Percentiles rank a stretch among this genome's conserved stretches.
Evolutionary conservation across 2,329 filamentous ascomycete species (phyloP).

Genomic region (Botrytis aclada): DNA sequence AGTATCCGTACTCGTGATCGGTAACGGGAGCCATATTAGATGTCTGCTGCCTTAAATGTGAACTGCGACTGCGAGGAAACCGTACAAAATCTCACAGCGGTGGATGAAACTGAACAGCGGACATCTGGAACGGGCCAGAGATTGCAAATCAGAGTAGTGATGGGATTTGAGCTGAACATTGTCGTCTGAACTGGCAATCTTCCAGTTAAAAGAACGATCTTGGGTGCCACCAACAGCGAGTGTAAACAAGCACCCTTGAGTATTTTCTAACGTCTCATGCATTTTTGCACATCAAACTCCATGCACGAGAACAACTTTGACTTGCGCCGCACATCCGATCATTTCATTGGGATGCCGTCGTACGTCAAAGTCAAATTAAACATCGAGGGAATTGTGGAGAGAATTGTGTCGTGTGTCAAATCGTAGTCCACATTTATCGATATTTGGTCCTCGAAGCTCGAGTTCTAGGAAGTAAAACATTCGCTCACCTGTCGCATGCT

Average conservation of each 20-base stretch:
- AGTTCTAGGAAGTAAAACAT: not conserved
- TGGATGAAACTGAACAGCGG: not conserved
- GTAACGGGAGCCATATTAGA: not conserved
- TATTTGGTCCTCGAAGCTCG: not conserved
- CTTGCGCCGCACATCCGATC: not conserved
- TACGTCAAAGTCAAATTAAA: not conserved
- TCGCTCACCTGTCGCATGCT: slow-evolving; percentile 41
- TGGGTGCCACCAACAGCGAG: not conserved
- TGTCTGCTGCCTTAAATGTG: not conserved
- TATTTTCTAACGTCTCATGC: not conserved
- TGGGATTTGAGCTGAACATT: not conserved
- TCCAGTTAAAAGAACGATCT: not conserved
- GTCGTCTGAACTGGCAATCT: not conserved
- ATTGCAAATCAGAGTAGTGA: not conserved
- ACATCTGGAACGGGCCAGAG: not conserved
- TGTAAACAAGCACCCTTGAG: too few relatives aligned
- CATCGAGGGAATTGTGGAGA: not conserved
- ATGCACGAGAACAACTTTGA: not conserved
- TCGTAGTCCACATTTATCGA: not conserved
- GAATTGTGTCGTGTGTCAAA: not conserved
- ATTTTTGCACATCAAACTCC: not conserved
- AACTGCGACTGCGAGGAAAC: not conserved
- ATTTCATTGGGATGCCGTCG: too few relatives aligned
- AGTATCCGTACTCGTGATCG: not conserved
- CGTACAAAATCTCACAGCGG: not conserved